phyloP scores from a whole-genome alignment of 192 early-diverging fungal species.

The Podochytrium sp. region DNA sequence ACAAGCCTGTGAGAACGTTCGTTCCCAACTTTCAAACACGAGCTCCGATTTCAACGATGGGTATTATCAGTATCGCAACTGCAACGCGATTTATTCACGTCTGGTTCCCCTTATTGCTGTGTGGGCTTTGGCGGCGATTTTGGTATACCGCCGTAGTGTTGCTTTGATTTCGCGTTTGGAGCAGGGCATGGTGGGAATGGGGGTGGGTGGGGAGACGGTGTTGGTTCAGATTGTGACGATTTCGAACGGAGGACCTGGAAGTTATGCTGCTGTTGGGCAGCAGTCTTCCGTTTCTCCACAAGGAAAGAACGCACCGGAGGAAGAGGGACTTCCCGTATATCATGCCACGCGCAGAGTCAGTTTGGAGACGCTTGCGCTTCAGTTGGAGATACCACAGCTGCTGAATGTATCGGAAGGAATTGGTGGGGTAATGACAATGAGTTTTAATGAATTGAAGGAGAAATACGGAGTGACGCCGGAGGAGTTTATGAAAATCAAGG shows the following conservation, averaged over 20 bases:
- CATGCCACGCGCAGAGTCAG: not conserved
- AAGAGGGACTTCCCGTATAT: not conserved
- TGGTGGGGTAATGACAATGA: not conserved
- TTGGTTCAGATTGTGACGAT: not conserved
- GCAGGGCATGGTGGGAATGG: not conserved
- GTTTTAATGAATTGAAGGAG: slow-evolving; percentile 6
- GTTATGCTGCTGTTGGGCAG: not conserved
- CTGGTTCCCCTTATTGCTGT: not conserved
- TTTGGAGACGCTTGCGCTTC: slow-evolving; percentile 6
- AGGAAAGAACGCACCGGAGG: not conserved
- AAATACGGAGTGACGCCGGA: slow-evolving; percentile 10
- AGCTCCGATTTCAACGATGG: not conserved
- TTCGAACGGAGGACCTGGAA: not conserved
- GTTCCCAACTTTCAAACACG: too few relatives aligned
- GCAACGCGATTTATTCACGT: slow-evolving; percentile 4
- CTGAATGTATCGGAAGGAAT: slow-evolving; percentile 8
- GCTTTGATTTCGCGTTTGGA: not conserved
- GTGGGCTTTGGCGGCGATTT: not conserved
- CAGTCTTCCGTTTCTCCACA: not conserved
- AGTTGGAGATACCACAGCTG: slow-evolving; percentile 10
- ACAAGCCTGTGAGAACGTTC: not conserved
- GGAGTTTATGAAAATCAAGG: slow-evolving; percentile 24
- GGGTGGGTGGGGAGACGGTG: not conserved
- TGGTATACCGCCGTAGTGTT: not conserved
- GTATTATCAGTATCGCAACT: not conserved